A percentile compares a stretch with the other conserved stretches of the same genome.
phyloP scores from a whole-genome alignment of 164 flowering plant species.

The Vitis riparia region DNA sequence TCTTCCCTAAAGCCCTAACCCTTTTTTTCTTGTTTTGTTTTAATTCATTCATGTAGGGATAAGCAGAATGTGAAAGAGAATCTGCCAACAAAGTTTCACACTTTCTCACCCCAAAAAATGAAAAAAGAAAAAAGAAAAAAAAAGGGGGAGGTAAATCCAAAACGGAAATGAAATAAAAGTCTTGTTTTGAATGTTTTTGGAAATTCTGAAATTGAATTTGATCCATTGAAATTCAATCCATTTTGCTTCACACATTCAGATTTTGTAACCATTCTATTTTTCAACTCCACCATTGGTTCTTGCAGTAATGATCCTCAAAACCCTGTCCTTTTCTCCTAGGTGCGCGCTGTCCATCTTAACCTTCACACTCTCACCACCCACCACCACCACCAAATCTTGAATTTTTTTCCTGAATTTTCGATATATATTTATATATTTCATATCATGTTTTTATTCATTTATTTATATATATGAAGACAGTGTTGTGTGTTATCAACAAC shows the following conservation, averaged over 20 bases:
- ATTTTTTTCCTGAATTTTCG: background rate
- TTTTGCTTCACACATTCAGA: constrained; percentile 30
- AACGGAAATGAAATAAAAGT: no score
- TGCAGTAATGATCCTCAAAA: background rate
- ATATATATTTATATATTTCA: background rate
- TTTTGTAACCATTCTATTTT: background rate
- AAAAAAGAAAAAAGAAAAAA: no score
- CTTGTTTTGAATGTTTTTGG: background rate
- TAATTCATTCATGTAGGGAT: constrained; percentile 34
- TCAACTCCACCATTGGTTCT: background rate
- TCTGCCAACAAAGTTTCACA: constrained; percentile 35
- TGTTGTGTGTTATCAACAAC: constrained; percentile 21
- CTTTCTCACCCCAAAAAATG: background rate
- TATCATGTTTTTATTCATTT: background rate
- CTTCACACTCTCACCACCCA: constrained; percentile 18
- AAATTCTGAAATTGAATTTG: constrained; percentile 19
- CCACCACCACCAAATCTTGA: constrained; percentile 28
- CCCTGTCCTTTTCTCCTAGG: constrained; percentile 36
- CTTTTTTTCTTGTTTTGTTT: background rate
- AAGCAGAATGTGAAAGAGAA: constrained; percentile 54
- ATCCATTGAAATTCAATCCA: constrained; percentile 61
- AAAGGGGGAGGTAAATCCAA: no score
- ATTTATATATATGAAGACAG: constrained; percentile 1
- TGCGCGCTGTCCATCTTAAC: constrained; percentile 20
- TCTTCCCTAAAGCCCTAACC: background rate